Conservation (phyloP, 192 early-diverging fungal species). For the Spizellomyces punctatus region DNA sequence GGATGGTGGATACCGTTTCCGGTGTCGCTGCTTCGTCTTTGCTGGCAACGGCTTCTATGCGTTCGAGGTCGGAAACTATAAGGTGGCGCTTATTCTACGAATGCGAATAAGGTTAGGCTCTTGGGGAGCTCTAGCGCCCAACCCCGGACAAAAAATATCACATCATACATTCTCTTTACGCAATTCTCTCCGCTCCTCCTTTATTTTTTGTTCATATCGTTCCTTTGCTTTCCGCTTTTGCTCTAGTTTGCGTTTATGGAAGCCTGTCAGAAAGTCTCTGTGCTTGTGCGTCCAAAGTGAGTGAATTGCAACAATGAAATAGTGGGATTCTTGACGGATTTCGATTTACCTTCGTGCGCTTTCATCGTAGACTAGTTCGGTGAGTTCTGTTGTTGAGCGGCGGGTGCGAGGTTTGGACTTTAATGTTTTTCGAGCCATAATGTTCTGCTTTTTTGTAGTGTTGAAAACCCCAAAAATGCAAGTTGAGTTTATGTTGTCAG, state of each 20-base stretch:
- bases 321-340: background rate
- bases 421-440: too few relatives aligned
- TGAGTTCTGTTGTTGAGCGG: too few relatives aligned
- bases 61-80: conserved; percentile 23
- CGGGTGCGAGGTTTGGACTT: too few relatives aligned
- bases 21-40: conserved; percentile 3
- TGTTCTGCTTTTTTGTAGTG: too few relatives aligned
- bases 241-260: conserved; percentile 52
- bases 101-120: too few relatives aligned
- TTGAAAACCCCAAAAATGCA: too few relatives aligned
- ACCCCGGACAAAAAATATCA: background rate
- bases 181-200: conserved; percentile 37
- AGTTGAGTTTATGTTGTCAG: too few relatives aligned
- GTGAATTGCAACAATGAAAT: background rate
- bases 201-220: conserved; percentile 14
- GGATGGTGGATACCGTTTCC: conserved; percentile 12
- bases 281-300: background rate
- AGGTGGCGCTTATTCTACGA: conserved; percentile 29
- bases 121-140: background rate
- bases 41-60: conserved; percentile 24
- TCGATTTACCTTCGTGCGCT: conserved; percentile 14
- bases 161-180: conserved; percentile 40
- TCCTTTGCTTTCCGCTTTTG: conserved; percentile 38
- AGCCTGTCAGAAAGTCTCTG: conserved; percentile 53
- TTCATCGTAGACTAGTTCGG: conserved; percentile 26